Evolutionary conservation across 331 rosid species (phyloP).

Genomic region (Pyracantha coccinea): DNA sequence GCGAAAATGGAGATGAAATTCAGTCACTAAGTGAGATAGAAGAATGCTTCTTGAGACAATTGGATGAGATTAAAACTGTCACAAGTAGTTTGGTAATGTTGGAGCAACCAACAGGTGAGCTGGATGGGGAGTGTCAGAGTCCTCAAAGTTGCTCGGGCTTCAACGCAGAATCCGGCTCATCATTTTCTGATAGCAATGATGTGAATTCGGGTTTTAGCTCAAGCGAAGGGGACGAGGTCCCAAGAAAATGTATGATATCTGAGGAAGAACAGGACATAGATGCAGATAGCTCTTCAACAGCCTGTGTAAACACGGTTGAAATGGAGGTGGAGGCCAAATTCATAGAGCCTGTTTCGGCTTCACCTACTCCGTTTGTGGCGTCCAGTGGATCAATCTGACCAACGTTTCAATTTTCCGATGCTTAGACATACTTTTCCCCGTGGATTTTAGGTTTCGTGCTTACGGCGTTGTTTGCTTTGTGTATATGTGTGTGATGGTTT

Average conservation of each 20-base stretch:
- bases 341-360: slow-evolving; percentile 21
- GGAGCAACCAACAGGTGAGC: slow-evolving; percentile 23
- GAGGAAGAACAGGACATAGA: slow-evolving; percentile 24
- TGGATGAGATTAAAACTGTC: slow-evolving; percentile 28
- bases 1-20: slow-evolving; percentile 36
- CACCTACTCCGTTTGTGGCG: slow-evolving; percentile 25
- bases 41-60: slow-evolving; percentile 56
- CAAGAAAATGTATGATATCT: slow-evolving; percentile 17
- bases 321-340: slow-evolving; percentile 33
- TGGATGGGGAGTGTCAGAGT: slow-evolving; percentile 23
- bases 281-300: slow-evolving; percentile 26
- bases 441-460: slow-evolving; percentile 23
- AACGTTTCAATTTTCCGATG: neutral
- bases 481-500: slow-evolving; percentile 26
- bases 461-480: slow-evolving; percentile 26
- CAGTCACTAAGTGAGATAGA: slow-evolving; percentile 49
- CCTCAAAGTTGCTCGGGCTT: slow-evolving; percentile 37
- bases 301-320: slow-evolving; percentile 25
- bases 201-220: slow-evolving; percentile 37
- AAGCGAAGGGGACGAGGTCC: slow-evolving; percentile 29
- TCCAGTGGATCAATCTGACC: slow-evolving; percentile 23
- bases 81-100: slow-evolving; percentile 10
- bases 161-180: slow-evolving; percentile 27
- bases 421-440: neutral
- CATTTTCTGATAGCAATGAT: slow-evolving; percentile 36